phyloP scores from a whole-genome alignment of 495 filamentous ascomycete genomes.

The Aspergillus cristatus region DNA sequence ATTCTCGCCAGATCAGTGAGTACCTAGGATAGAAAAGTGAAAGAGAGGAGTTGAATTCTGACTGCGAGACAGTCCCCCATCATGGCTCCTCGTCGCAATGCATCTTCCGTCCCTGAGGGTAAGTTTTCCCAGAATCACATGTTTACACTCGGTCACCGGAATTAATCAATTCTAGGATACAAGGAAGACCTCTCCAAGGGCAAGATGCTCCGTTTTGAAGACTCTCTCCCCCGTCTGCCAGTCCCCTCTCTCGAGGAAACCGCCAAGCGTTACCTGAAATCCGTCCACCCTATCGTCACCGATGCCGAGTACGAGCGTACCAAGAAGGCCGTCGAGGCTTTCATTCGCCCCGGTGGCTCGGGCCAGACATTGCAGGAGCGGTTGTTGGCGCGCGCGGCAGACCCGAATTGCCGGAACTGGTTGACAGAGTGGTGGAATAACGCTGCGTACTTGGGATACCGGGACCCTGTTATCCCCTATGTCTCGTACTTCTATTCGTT shows the following conservation, averaged over 20 bases:
- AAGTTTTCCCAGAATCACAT: constrained; percentile 21
- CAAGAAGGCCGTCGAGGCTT: constrained; percentile 72
- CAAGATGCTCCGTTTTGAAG: constrained; percentile 90
- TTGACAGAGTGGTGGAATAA: constrained; percentile 97
- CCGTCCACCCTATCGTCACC: constrained; percentile 73
- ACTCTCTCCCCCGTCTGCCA: constrained; percentile 83
- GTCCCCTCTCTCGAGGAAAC: constrained; percentile 95
- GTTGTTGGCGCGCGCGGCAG: constrained; percentile 67
- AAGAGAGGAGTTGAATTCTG: constrained; percentile 3
- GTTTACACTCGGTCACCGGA: not conserved
- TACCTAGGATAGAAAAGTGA: not conserved
- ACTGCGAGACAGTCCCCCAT: constrained; percentile 24
- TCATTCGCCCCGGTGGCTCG: constrained; percentile 69
- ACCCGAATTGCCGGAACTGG: constrained; percentile 89
- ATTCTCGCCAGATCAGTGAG: constrained; percentile 28
- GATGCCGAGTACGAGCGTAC: constrained; percentile 64
- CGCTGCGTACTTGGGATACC: constrained; percentile 81
- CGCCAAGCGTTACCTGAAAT: constrained; percentile 81
- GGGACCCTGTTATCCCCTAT: constrained; percentile 94
- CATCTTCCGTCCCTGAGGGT: constrained; percentile 42
- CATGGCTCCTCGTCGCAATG: constrained; percentile 37
- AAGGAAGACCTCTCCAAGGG: constrained; percentile 86
- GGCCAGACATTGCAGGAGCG: constrained; percentile 85
- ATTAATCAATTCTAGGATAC: constrained; percentile 54
- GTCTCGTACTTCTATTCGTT: constrained; percentile 99